Evolutionary conservation across 2,329 filamentous ascomycete species (phyloP), one percentile per base, ranked within the genome.

Genomic region (Gliomastix tumulicola): DNA sequence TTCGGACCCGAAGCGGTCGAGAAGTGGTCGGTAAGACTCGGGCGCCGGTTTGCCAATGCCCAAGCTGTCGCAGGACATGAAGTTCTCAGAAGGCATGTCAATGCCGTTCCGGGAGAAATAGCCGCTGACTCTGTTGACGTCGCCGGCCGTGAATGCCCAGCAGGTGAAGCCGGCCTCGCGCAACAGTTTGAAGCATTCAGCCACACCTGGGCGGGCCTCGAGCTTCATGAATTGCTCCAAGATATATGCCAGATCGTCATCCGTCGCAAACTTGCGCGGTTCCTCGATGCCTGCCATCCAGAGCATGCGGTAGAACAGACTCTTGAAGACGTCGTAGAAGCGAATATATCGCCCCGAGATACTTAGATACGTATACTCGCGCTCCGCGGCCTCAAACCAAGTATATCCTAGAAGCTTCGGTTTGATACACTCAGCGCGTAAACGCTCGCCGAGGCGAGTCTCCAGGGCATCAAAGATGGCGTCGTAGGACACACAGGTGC

Each of bases 141-240:
- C 72, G 2, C 67, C 73, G 0, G 69, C 67, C 0, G 72, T 76
- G 19, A 77, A 57, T 21, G 60, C 66, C 71, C 72, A 77, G 5
- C 74, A 62, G 0, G 65, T 69, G 41, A 74, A 76, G 0, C 71
- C 67, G 0, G 51, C 57, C 0, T 54, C 56, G 4, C 66, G 51
- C 30, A 77, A 49, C 17, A 55, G 60, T 30, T 55, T 44, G 27
- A 71, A 59, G 32, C 60, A 63, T 38, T 69, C 63, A 18, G 51
- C 55, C 2, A 56, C 51, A 1, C 65, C 68, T 4, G 57, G 50
- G 3, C 69, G 44, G 16, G 63, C 44, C 34, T 58, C 41, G 5
- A 65, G 48, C 35, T 51, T 46, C 25, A 48, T 45, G 43, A 66
- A 72, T 3, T 55, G 55, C 15, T 55, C 49, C 4, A 65, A 53